Evolutionary conservation across 169 alveolate genomes (phyloP).

Genomic region (Theileria parva): DNA sequence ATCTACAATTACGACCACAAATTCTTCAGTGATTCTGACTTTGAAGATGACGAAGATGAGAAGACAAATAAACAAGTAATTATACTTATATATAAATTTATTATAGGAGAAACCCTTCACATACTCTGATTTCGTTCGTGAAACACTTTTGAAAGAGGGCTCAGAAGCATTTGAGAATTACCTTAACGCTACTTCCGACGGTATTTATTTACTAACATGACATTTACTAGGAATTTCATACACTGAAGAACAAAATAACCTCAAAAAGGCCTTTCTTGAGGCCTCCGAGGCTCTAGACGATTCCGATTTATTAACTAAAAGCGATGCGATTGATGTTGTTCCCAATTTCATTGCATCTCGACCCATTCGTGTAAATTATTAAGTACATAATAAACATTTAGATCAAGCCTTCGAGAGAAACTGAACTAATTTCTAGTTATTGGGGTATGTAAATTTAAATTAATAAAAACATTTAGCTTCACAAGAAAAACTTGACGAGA

Average conservation of each 20-base stretch:
- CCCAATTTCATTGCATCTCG: slow-evolving; percentile 31
- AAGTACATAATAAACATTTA: slow-evolving; percentile 29
- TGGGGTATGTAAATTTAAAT: slow-evolving; percentile 42
- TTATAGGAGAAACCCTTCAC: slow-evolving; percentile 34
- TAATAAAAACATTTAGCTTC: slow-evolving; percentile 19
- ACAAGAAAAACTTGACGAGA: slow-evolving; percentile 63
- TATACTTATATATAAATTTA: not conserved
- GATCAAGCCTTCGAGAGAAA: slow-evolving; percentile 37
- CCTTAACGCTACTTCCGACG: slow-evolving; percentile 20
- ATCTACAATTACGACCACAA: slow-evolving; percentile 67
- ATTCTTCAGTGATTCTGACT: slow-evolving; percentile 72
- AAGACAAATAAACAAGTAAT: not conserved
- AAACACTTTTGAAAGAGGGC: slow-evolving; percentile 72
- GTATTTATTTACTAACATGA: slow-evolving; percentile 10
- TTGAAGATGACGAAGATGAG: slow-evolving; percentile 47
- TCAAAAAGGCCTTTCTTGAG: slow-evolving; percentile 66
- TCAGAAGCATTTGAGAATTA: slow-evolving; percentile 70
- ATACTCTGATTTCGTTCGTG: slow-evolving; percentile 68
- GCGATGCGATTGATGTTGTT: slow-evolving; percentile 56
- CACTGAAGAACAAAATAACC: slow-evolving; percentile 69
- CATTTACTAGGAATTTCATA: slow-evolving; percentile 23
- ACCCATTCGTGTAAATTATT: slow-evolving; percentile 22
- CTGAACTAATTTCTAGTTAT: slow-evolving; percentile 49
- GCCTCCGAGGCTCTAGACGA: slow-evolving; percentile 69
- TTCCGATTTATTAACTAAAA: slow-evolving; percentile 46